A percentile compares a stretch with the other conserved stretches of the same genome.
These are phyloP conservation scores for Candida chilensis DNA, from an alignment of 805 yeast genomes.

Conservation along the genomic window DNA sequence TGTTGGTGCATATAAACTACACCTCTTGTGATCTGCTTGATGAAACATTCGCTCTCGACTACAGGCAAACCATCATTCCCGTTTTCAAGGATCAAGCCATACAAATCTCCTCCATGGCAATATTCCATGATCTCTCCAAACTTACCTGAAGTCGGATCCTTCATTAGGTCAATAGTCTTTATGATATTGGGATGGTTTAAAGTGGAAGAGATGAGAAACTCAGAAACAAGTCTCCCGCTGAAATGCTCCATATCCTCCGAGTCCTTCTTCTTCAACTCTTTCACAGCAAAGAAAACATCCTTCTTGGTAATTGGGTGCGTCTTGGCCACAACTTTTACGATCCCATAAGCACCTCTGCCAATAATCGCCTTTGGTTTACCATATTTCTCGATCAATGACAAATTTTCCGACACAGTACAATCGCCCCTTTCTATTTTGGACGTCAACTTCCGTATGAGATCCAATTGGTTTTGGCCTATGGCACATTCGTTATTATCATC, in stretches of 20 bases:
- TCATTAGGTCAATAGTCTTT: slow-evolving; percentile 73
- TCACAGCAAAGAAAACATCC: slow-evolving; percentile 54
- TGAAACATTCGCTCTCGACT: slow-evolving; percentile 78
- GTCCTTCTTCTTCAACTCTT: slow-evolving; percentile 58
- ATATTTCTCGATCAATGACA: slow-evolving; percentile 32
- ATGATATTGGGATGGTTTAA: slow-evolving; percentile 70
- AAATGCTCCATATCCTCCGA: slow-evolving; percentile 50
- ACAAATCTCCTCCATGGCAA: slow-evolving; percentile 81
- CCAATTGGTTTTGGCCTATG: slow-evolving; percentile 40
- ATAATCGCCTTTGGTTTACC: slow-evolving; percentile 30
- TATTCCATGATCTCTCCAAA: slow-evolving; percentile 93
- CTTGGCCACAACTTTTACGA: slow-evolving; percentile 32
- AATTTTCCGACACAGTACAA: slow-evolving; percentile 10
- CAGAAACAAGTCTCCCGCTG: slow-evolving; percentile 73
- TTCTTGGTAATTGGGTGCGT: slow-evolving; percentile 26
- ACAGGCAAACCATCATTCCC: slow-evolving; percentile 45
- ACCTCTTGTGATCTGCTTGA: slow-evolving; percentile 80
- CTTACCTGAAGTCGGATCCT: slow-evolving; percentile 57
- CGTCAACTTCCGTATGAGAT: slow-evolving; percentile 35
- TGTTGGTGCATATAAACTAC: slow-evolving; percentile 78
- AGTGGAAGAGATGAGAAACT: slow-evolving; percentile 79
- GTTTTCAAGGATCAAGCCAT: slow-evolving; percentile 44
- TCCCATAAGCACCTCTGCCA: slow-evolving; percentile 40
- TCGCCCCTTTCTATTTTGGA: slow-evolving; percentile 25
- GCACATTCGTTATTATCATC: too few species aligned